Percentiles rank a stretch among this genome's conserved stretches.
Conservation (phyloP, 148 eudicot species). For the Suaeda aralocaspica region DNA sequence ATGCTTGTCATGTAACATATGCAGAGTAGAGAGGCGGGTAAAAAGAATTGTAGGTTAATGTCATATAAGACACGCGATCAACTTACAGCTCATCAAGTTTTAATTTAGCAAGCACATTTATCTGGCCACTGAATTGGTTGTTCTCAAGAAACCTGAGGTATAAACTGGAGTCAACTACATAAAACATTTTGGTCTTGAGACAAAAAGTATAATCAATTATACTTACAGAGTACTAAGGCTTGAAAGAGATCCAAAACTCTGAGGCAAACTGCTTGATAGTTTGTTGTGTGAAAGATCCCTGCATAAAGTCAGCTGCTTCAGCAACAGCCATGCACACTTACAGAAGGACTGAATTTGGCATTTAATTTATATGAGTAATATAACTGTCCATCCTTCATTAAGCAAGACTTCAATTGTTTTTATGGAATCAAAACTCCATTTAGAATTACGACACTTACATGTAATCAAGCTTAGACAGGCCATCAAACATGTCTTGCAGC, state of each 20-base stretch:
- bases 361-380: not conserved
- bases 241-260: slow-evolving; percentile 42
- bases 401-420: not conserved
- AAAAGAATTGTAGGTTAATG: not conserved
- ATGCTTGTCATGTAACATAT: not conserved
- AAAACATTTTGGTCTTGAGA: not conserved
- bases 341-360: not conserved
- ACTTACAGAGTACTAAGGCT: slow-evolving; percentile 50
- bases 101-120: slow-evolving; percentile 47
- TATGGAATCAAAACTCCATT: not conserved
- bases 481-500: slow-evolving; percentile 50
- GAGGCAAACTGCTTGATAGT: slow-evolving; percentile 50
- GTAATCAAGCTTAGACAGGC: slow-evolving; percentile 45
- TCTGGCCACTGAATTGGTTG: slow-evolving; percentile 57
- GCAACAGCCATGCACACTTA: not conserved
- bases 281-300: slow-evolving; percentile 67
- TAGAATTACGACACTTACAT: slow-evolving; percentile 40
- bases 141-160: slow-evolving; percentile 50
- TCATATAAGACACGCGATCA: slow-evolving; percentile 7
- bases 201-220: slow-evolving; percentile 7
- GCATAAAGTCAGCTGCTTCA: slow-evolving; percentile 22
- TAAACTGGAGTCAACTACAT: slow-evolving; percentile 20
- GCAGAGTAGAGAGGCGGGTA: not conserved
- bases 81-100: slow-evolving; percentile 62
- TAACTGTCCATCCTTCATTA: not conserved